Conservation (phyloP, 345 rosid species). For the Firmiana major region DNA sequence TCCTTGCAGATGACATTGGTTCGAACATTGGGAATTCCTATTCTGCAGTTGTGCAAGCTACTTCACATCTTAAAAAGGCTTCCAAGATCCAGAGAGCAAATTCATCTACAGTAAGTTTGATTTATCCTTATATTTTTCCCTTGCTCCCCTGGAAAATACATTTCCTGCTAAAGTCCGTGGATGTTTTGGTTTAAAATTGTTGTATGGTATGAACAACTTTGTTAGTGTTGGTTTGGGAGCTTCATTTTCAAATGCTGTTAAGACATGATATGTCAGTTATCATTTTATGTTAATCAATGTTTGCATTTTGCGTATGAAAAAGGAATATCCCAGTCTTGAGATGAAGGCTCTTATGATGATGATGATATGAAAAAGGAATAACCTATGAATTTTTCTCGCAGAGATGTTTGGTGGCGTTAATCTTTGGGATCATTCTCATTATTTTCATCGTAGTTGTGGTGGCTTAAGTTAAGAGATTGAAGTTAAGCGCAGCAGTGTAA, state of each 20-base stretch:
- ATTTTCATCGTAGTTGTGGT: constrained; percentile 54
- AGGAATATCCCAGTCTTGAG: too few species aligned
- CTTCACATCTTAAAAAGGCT: constrained; percentile 53
- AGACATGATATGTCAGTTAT: not conserved
- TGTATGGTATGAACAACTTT: not conserved
- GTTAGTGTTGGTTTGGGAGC: not conserved
- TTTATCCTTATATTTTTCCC: not conserved
- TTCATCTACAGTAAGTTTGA: constrained; percentile 57
- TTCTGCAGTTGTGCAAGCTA: constrained; percentile 53
- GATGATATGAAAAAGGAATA: too few species aligned
- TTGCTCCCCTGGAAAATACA: not conserved
- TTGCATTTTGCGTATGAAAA: not conserved
- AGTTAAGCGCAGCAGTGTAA: not conserved
- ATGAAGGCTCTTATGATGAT: too few species aligned
- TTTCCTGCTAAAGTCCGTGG: not conserved
- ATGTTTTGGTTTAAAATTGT: not conserved
- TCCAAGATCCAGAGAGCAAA: constrained; percentile 54
- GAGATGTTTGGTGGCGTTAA: constrained; percentile 62
- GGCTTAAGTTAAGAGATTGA: constrained; percentile 40
- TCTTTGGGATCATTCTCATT: constrained; percentile 59
- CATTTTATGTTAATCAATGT: not conserved
- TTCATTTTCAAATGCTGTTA: not conserved
- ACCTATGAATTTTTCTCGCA: constrained; percentile 30
- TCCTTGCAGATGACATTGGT: constrained; percentile 59
- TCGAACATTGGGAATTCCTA: constrained; percentile 58